Percentiles rank a stretch among this genome's conserved stretches.
phyloP scores from a whole-genome alignment of 2,329 filamentous ascomycete species.

The Teratosphaeria pseudoeucalypti region DNA sequence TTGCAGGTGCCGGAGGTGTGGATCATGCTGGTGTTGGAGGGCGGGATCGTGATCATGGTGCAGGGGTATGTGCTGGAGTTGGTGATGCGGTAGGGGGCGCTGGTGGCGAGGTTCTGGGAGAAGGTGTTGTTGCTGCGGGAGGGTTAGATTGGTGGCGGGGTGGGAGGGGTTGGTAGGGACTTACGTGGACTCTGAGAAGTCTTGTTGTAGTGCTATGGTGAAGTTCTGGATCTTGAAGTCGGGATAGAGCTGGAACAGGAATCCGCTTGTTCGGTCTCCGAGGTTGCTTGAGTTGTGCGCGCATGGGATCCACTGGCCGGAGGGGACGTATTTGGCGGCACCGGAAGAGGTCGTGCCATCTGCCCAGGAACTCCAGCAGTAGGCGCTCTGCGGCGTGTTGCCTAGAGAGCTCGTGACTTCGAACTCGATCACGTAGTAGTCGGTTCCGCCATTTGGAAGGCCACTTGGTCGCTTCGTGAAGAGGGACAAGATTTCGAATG shows the following conservation, averaged over 20 bases:
- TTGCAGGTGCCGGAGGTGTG: background rate
- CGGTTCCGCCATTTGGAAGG: constrained; percentile 12
- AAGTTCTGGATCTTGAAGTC: constrained; percentile 22
- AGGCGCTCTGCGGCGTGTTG: constrained; percentile 5
- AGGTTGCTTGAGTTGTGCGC: background rate
- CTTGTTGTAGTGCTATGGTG: constrained; percentile 13
- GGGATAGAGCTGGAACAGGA: constrained; percentile 16
- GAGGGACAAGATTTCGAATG: constrained; percentile 1
- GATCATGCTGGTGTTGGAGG: background rate
- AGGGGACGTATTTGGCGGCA: constrained; percentile 12
- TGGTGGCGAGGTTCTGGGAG: background rate
- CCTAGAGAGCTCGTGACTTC: constrained; percentile 11
- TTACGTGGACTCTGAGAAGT: constrained; percentile 1
- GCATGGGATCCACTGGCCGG: constrained; percentile 17
- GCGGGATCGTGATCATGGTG: background rate
- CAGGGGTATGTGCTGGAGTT: background rate
- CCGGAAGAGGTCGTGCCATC: constrained; percentile 11
- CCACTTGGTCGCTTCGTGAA: constrained; percentile 20
- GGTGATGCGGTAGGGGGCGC: background rate
- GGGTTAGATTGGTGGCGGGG: background rate
- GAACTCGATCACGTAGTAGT: constrained; percentile 19
- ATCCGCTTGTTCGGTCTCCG: constrained; percentile 5
- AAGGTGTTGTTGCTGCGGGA: background rate
- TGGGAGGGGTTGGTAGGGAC: background rate
- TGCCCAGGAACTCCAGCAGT: constrained; percentile 16